Evolutionary conservation across 257 asterid species (phyloP).

Genomic region (Solanum medicagineum): DNA sequence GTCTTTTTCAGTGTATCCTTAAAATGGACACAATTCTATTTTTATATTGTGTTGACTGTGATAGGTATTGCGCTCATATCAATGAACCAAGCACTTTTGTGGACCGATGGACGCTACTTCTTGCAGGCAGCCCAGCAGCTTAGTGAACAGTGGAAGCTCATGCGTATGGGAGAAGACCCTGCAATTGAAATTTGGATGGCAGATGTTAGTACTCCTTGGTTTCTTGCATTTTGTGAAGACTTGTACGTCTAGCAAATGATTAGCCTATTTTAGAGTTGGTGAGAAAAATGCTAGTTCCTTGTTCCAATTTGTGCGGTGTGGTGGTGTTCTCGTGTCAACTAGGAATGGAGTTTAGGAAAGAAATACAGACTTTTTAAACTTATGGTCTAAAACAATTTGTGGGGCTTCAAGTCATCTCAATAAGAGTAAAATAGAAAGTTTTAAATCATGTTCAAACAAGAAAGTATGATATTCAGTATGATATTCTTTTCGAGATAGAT

Average conservation of each 20-base stretch:
- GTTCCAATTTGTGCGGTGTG: neutral
- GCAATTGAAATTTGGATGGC: constrained; percentile 81
- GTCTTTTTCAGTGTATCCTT: neutral
- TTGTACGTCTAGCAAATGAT: neutral
- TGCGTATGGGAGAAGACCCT: constrained; percentile 87
- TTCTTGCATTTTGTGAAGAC: neutral
- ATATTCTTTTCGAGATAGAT: neutral
- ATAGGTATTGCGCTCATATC: constrained; percentile 85
- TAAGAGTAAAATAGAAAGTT: neutral
- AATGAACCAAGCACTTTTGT: constrained; percentile 64
- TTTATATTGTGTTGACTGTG: neutral
- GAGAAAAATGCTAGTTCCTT: neutral
- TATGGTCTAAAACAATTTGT: neutral
- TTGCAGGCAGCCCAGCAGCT: constrained; percentile 87
- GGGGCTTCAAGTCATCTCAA: neutral
- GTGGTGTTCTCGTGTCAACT: neutral
- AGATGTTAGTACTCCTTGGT: constrained; percentile 42
- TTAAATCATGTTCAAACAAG: neutral
- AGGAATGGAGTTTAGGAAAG: neutral
- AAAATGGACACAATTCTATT: neutral
- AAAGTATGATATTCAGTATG: neutral
- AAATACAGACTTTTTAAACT: neutral
- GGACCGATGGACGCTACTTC: constrained; percentile 97
- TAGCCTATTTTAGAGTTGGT: neutral
- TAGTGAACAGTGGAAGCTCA: constrained; percentile 80